Percentiles rank a stretch among this genome's conserved stretches.
Evolutionary conservation across 2,329 filamentous ascomycete genomes (phyloP).

Genomic region (Penicillium expansum): DNA sequence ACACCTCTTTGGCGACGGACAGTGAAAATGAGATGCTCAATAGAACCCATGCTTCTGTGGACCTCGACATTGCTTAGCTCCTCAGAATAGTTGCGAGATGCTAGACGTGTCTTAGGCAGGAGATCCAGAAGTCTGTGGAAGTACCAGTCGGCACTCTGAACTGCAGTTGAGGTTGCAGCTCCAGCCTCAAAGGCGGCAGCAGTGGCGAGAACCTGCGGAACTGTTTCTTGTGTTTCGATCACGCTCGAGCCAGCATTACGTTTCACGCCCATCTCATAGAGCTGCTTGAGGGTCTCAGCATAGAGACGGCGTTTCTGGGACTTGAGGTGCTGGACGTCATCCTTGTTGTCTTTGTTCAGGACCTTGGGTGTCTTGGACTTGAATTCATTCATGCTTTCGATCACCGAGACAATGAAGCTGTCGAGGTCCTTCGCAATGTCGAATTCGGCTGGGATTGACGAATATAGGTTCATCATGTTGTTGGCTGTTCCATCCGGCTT

Average conservation of each 20-base stretch:
- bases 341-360: conserved; percentile 85
- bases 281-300: conserved; percentile 77
- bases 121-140: conserved; percentile 78
- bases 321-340: conserved; percentile 82
- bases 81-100: conserved; percentile 71
- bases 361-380: conserved; percentile 77
- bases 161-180: conserved; percentile 17
- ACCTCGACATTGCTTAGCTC: conserved; percentile 82
- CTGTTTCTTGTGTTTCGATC: conserved; percentile 69
- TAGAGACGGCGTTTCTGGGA: conserved; percentile 85
- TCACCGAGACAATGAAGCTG: conserved; percentile 66
- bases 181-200: conserved; percentile 42
- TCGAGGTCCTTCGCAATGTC: conserved; percentile 61
- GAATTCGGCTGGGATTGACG: conserved; percentile 52
- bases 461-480: conserved; percentile 69
- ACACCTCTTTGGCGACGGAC: conserved; percentile 40
- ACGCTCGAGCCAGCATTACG: conserved; percentile 74
- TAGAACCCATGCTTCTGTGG: conserved; percentile 71
- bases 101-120: conserved; percentile 64
- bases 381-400: conserved; percentile 67
- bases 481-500: conserved; percentile 67
- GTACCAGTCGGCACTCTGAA: conserved; percentile 61
- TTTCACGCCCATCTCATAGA: conserved; percentile 86
- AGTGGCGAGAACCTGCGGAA: conserved; percentile 66
- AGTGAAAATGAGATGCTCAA: conserved; percentile 76